A percentile compares a stretch with the other conserved stretches of the same genome.
Evolutionary conservation across 2,329 filamentous ascomycete genomes (phyloP).

Genomic region (Sarocladium kiliense): DNA sequence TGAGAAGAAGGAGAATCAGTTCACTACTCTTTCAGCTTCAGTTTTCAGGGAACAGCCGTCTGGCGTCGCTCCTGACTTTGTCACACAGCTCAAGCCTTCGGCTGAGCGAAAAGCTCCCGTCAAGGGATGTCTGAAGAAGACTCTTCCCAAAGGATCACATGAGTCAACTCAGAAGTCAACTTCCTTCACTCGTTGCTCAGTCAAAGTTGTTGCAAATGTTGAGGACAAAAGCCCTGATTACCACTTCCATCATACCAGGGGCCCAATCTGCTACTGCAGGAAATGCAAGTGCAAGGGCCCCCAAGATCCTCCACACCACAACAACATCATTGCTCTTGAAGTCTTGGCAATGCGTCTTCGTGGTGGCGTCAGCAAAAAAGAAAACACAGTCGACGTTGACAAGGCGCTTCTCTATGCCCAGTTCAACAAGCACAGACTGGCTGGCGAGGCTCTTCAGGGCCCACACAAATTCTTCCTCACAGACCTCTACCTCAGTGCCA

Average conservation of each 20-base stretch:
- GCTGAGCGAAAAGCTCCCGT: background rate
- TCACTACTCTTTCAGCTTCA: too few relatives aligned
- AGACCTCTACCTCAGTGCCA: background rate
- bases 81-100: background rate
- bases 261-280: background rate
- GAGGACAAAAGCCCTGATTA: background rate
- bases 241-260: background rate
- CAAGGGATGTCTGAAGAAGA: background rate
- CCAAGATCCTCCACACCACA: background rate
- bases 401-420: background rate
- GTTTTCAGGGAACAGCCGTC: too few relatives aligned
- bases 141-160: background rate
- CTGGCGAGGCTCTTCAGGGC: background rate
- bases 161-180: background rate
- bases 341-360: background rate
- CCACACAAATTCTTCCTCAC: background rate
- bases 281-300: background rate
- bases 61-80: background rate
- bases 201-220: background rate
- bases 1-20: too few relatives aligned
- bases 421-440: background rate
- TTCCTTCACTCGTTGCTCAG: background rate
- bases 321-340: background rate
- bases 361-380: background rate
- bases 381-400: background rate